Percentiles rank a stretch among this genome's conserved stretches.
Conservation (phyloP, 2,329 filamentous ascomycete genomes). For the Hymenoscyphus linearis region DNA sequence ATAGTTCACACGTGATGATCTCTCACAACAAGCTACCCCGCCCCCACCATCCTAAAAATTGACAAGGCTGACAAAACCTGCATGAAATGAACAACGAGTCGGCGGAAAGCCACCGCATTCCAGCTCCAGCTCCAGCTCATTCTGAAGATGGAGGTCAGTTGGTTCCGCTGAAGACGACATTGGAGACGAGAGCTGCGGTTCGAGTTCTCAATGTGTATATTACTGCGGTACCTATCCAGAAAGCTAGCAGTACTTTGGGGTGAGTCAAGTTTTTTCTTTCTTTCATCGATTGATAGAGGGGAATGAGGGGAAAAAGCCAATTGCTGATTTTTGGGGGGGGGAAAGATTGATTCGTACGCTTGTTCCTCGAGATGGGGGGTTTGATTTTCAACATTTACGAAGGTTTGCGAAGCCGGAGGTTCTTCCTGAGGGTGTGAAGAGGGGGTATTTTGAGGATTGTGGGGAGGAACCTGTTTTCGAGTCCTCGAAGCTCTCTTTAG, state of each 20-base stretch:
- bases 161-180: conserved; percentile 49
- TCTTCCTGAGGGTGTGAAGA: conserved; percentile 53
- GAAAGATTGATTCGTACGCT: conserved; percentile 50
- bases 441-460: conserved; percentile 27
- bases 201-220: conserved; percentile 60
- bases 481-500: background rate
- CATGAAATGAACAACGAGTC: conserved; percentile 3
- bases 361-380: conserved; percentile 55
- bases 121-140: background rate
- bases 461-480: background rate
- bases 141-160: background rate
- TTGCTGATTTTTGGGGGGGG: conserved; percentile 29
- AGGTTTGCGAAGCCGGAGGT: conserved; percentile 69
- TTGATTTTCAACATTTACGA: conserved; percentile 66
- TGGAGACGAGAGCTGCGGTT: conserved; percentile 57
- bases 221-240: conserved; percentile 65
- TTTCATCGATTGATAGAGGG: too few species aligned
- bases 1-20: background rate
- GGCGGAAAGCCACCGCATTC: background rate
- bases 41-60: background rate
- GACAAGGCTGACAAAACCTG: background rate
- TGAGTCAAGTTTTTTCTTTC: conserved; percentile 39
- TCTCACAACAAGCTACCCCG: background rate
- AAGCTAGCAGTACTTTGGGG: conserved; percentile 68
- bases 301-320: conserved; percentile 6